Percentiles rank a stretch among this genome's conserved stretches.
phyloP scores from a whole-genome alignment of 345 rosid species.

The Eucalyptus camaldulensis region DNA sequence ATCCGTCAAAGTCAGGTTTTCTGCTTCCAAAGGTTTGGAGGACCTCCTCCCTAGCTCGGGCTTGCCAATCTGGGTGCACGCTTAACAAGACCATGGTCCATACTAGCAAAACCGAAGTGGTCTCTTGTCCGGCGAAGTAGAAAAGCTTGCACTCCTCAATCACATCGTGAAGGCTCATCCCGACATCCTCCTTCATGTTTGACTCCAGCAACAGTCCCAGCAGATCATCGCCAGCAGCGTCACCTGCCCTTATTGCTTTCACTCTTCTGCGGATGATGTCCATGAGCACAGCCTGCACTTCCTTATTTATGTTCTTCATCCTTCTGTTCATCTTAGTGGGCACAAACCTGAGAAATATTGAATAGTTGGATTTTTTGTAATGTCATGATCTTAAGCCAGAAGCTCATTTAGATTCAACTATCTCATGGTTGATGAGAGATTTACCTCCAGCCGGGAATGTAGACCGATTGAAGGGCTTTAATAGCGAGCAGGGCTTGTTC shows the following conservation, averaged over 20 bases:
- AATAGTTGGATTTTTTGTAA: neutral
- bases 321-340: conserved; percentile 17
- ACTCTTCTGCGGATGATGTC: conserved; percentile 17
- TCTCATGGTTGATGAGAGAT: neutral
- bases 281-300: conserved; percentile 4
- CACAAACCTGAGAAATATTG: conserved; percentile 6
- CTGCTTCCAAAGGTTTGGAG: conserved; percentile 28
- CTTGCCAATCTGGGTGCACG: conserved; percentile 53
- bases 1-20: conserved; percentile 14
- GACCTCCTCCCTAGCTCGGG: conserved; percentile 57
- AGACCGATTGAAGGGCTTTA: conserved; percentile 5
- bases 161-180: conserved; percentile 40
- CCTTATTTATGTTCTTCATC: conserved; percentile 8
- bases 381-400: neutral
- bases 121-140: conserved; percentile 66
- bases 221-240: conserved; percentile 12
- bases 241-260: conserved; percentile 12
- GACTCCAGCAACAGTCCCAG: conserved; percentile 31
- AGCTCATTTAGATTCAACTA: neutral
- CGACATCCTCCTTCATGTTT: conserved; percentile 2
- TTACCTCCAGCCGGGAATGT: conserved; percentile 65
- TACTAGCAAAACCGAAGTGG: conserved; percentile 48
- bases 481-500: conserved; percentile 22
- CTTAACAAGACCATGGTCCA: conserved; percentile 60
- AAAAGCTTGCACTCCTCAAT: conserved; percentile 70